phyloP scores from a whole-genome alignment of 805 yeast species.

The Suhomyces sp. region DNA sequence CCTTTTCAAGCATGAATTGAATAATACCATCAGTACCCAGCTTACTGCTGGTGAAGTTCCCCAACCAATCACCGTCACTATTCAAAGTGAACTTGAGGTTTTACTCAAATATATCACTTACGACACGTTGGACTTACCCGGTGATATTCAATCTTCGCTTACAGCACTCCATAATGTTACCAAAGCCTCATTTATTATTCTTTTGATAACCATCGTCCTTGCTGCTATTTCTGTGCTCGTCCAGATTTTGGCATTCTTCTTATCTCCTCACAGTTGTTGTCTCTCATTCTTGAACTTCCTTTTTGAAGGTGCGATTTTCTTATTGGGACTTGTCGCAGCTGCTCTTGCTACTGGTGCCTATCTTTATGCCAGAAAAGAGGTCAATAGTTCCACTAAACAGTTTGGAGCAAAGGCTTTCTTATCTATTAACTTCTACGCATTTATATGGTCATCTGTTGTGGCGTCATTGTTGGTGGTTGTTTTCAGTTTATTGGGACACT shows the following conservation, averaged over 20 bases:
- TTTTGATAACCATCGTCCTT: slow-evolving; percentile 28
- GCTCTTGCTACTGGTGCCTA: slow-evolving; percentile 67
- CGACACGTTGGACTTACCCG: slow-evolving; percentile 51
- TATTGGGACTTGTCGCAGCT: slow-evolving; percentile 47
- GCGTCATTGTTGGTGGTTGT: slow-evolving; percentile 30
- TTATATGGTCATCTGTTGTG: slow-evolving; percentile 63
- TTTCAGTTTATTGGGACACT: slow-evolving; percentile 40
- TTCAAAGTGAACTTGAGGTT: slow-evolving; percentile 18
- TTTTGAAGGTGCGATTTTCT: slow-evolving; percentile 44
- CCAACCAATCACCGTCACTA: slow-evolving; percentile 13
- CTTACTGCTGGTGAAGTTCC: slow-evolving; percentile 23
- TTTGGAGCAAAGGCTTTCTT: slow-evolving; percentile 59
- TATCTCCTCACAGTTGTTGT: slow-evolving; percentile 43
- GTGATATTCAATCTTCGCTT: slow-evolving; percentile 47
- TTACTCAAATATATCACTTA: slow-evolving; percentile 24
- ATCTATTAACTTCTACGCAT: slow-evolving; percentile 52
- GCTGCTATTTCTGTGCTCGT: slow-evolving; percentile 49
- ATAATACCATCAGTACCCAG: slow-evolving; percentile 21
- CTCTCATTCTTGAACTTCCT: slow-evolving; percentile 46
- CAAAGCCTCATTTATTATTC: slow-evolving; percentile 53
- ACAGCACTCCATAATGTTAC: slow-evolving; percentile 46
- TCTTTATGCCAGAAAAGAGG: slow-evolving; percentile 44
- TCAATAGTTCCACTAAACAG: slow-evolving; percentile 46
- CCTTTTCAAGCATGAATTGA: slow-evolving; percentile 33
- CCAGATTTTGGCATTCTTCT: slow-evolving; percentile 44